A percentile compares a stretch with the other conserved stretches of the same genome.
Conservation (phyloP, 179 eudicot species). For the Sideroxylon spinosum region DNA sequence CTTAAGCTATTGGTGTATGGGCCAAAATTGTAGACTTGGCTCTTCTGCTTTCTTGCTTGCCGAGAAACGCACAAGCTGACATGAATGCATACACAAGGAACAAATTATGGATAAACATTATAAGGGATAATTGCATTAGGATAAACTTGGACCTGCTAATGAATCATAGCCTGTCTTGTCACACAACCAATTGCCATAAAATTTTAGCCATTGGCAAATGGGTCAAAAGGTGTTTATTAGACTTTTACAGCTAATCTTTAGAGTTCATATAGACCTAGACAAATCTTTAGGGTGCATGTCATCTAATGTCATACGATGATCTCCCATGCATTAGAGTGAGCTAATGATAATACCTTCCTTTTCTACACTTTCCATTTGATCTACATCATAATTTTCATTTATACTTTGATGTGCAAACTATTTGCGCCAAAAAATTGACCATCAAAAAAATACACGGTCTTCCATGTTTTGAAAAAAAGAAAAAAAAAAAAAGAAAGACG, state of each 20-base stretch:
- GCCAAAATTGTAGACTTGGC: too few relatives aligned
- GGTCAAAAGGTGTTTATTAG: background rate
- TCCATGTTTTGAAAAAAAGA: too few relatives aligned
- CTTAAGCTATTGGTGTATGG: too few relatives aligned
- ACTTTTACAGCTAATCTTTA: background rate
- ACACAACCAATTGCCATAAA: conserved; percentile 2
- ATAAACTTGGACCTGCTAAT: background rate
- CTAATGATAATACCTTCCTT: background rate
- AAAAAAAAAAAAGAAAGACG: too few relatives aligned
- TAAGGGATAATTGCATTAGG: background rate
- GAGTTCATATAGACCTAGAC: too few relatives aligned
- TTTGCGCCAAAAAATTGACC: too few relatives aligned
- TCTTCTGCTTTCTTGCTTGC: background rate
- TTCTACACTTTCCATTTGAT: background rate
- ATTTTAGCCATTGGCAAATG: background rate
- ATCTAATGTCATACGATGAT: background rate
- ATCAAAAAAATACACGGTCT: too few relatives aligned
- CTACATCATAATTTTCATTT: background rate
- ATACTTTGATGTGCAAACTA: background rate
- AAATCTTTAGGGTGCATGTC: background rate
- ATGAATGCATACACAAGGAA: too few relatives aligned
- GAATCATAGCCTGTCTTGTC: background rate
- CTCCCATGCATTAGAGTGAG: background rate
- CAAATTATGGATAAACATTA: background rate
- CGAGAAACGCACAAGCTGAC: background rate